Percentiles rank a stretch among this genome's conserved stretches.
Evolutionary conservation across 805 yeast species (phyloP).

Genomic region (Starmerella geochares): DNA sequence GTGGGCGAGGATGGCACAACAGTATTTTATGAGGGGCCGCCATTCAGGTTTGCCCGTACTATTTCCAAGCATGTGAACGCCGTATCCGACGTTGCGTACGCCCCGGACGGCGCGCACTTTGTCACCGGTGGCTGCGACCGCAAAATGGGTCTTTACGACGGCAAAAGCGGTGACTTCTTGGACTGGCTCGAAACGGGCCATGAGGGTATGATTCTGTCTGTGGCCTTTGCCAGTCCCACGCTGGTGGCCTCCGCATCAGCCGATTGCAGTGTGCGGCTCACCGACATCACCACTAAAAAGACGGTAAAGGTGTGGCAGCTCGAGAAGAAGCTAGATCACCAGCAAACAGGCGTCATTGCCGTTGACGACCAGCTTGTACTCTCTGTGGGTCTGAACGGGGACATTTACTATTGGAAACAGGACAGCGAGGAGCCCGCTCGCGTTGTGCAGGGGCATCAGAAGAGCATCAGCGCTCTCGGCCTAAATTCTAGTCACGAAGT

Average conservation of each 20-base stretch:
- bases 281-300: slow-evolving; percentile 43
- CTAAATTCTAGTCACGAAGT: slow-evolving; percentile 25
- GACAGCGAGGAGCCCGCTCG: slow-evolving; percentile 30
- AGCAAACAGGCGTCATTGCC: slow-evolving; percentile 70
- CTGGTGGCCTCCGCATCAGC: slow-evolving; percentile 74
- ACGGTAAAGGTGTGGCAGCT: slow-evolving; percentile 43
- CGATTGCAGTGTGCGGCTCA: slow-evolving; percentile 61
- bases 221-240: slow-evolving; percentile 53
- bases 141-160: slow-evolving; percentile 67
- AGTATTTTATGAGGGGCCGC: slow-evolving; percentile 85
- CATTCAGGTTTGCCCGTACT: slow-evolving; percentile 73
- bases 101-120: slow-evolving; percentile 66
- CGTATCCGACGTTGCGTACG: slow-evolving; percentile 68
- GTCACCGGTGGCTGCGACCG: slow-evolving; percentile 83
- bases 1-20: slow-evolving; percentile 81
- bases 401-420: slow-evolving; percentile 49
- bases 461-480: slow-evolving; percentile 56
- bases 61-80: slow-evolving; percentile 68
- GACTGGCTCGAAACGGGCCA: slow-evolving; percentile 44
- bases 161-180: slow-evolving; percentile 68
- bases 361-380: slow-evolving; percentile 48
- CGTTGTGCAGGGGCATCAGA: slow-evolving; percentile 67
- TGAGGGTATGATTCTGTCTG: slow-evolving; percentile 69
- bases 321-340: slow-evolving; percentile 44
- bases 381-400: slow-evolving; percentile 63